Base-by-base conservation (phyloP, 495 filamentous ascomycete species). In the Aspergillus homomorphus region DNA sequence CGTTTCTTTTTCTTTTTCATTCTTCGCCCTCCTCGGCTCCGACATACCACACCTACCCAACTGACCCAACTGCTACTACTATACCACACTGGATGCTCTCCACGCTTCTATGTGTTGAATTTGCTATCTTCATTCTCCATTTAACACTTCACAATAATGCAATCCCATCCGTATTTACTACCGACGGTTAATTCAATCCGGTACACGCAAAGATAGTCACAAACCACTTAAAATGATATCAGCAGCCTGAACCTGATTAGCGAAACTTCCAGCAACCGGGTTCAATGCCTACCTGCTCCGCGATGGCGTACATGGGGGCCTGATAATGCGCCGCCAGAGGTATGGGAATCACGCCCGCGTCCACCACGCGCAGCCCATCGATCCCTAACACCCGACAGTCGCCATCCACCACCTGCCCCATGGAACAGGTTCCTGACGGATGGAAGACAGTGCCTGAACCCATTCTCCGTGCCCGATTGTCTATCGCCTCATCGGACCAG, bases 361-460 rank as follows among this genome's bases (percentile, higher is more conserved):
- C 72, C 1, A 65, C 58, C 3, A 73, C 65, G 41, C 72, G 55
- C 15, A 76, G 50, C 18, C 63, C 60, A 7, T 67, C 38, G 12
- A 75, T 60, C 1, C 72, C 69, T 16, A 62, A 67, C 5, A 75
- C 69, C 20, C 56, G 61, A 5, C 71, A 63, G 23, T 72, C 53
- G 5, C 60, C 57, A 52, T 75, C 69, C 16, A 75, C 66, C 15
- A 75, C 69, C 14, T 45, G 58, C 3, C 71, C 71, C 73, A 76
- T 74, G 0, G 70, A 58, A 20, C 49, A 45, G 1, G 62, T 65
- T 15, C 62, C 62, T 15, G 48, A 51, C 3, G 22, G n/a, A 18
- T 51, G 48, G 15, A 51, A 30, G 15, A 51, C 48, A 7, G 23
- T 51, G 23, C 48, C 48, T 5, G 33, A 7, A 2, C 48, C 48